Conservation (phyloP, 768 basidiomycete species). For the Leccinum imitatum region DNA sequence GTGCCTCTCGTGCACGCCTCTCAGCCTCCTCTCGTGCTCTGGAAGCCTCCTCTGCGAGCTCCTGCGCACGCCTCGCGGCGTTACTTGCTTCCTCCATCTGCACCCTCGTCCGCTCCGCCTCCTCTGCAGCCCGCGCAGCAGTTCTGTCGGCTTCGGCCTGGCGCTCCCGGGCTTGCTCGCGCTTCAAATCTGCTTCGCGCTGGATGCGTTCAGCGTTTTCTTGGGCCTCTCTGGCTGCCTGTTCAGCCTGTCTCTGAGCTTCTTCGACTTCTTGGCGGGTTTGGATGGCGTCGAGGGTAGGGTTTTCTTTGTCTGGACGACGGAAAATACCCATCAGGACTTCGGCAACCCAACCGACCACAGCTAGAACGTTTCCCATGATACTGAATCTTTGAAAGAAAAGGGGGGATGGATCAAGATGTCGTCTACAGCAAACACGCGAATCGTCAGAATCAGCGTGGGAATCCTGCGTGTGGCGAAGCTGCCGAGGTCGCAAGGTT, state of each 20-base stretch:
- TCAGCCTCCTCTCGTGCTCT: neutral
- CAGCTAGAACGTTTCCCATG: conserved; percentile 7
- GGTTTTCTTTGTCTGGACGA: conserved; percentile 14
- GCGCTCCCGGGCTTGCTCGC: neutral
- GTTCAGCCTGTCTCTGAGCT: conserved; percentile 4
- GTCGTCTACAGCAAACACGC: too few relatives aligned
- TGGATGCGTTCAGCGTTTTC: neutral
- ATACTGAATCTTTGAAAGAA: neutral
- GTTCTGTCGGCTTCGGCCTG: conserved; percentile 11
- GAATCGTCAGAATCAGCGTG: too few relatives aligned
- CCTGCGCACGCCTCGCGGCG: neutral
- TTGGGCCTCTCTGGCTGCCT: conserved; percentile 2
- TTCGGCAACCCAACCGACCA: neutral
- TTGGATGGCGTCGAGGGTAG: conserved; percentile 9
- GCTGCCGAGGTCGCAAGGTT: too few relatives aligned
- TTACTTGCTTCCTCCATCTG: conserved; percentile 10
- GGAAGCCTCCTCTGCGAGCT: conserved; percentile 5
- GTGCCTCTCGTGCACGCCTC: neutral
- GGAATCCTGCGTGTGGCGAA: too few relatives aligned
- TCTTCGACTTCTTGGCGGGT: conserved; percentile 5
- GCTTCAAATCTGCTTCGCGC: conserved; percentile 5
- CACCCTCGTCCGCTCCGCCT: conserved; percentile 1
- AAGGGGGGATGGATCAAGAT: neutral
- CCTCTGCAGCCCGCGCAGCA: conserved; percentile 10
- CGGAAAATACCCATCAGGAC: neutral